Evolutionary conservation across 352 stramenopile genomes (phyloP).

Genomic region (Globisporangium radiosum): DNA sequence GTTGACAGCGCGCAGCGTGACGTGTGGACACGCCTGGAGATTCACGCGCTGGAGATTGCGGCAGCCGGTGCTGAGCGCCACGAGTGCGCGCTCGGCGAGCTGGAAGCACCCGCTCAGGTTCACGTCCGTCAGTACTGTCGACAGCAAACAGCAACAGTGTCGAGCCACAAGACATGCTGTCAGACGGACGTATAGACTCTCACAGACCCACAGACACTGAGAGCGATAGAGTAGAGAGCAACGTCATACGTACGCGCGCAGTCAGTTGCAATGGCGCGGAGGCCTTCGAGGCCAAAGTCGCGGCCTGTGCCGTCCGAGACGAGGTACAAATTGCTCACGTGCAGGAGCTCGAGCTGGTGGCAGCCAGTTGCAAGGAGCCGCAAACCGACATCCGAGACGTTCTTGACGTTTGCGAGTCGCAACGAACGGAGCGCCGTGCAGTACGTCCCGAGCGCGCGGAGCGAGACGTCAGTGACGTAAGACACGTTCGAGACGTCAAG

Average conservation of each 20-base stretch:
- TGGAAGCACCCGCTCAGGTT: slow-evolving; percentile 76
- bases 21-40: slow-evolving; percentile 73
- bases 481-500: slow-evolving; percentile 79
- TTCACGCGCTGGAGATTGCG: slow-evolving; percentile 54
- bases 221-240: neutral
- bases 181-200: neutral
- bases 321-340: slow-evolving; percentile 81
- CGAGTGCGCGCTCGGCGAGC: slow-evolving; percentile 70
- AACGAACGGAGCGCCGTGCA: slow-evolving; percentile 33
- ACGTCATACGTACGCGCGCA: slow-evolving; percentile 23
- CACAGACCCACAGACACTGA: neutral
- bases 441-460: slow-evolving; percentile 36
- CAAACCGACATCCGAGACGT: slow-evolving; percentile 79
- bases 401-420: slow-evolving; percentile 58
- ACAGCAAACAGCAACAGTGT: neutral
- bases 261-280: slow-evolving; percentile 76
- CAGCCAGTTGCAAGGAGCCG: slow-evolving; percentile 83
- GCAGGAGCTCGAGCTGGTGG: slow-evolving; percentile 59
- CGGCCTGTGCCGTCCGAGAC: slow-evolving; percentile 90
- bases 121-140: slow-evolving; percentile 38
- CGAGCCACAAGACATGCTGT: neutral
- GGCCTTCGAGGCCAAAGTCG: slow-evolving; percentile 88
- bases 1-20: slow-evolving; percentile 66
- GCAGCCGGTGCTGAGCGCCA: slow-evolving; percentile 63
- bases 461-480: slow-evolving; percentile 79